Evolutionary conservation across 495 filamentous ascomycete genomes (phyloP).

Genomic region (Penicillium tannophilum): DNA sequence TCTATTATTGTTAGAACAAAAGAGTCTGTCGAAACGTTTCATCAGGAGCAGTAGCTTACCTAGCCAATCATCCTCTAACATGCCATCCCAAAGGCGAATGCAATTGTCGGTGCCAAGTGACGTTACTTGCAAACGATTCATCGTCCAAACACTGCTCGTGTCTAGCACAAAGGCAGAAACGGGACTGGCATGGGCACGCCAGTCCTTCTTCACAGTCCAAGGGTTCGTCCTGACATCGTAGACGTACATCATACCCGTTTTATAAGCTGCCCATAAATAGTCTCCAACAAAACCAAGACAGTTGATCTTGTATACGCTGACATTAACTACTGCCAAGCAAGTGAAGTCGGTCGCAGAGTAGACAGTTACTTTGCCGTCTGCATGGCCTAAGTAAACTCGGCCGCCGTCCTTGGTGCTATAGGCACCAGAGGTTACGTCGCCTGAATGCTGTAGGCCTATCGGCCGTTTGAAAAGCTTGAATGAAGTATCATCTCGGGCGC

Average conservation of each 20-base stretch:
- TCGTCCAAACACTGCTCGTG: constrained; percentile 79
- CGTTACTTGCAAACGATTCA: constrained; percentile 84
- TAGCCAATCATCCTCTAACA: constrained; percentile 91
- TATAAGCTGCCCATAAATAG: constrained; percentile 91
- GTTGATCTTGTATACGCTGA: constrained; percentile 95
- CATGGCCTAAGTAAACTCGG: constrained; percentile 86
- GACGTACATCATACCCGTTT: constrained; percentile 92
- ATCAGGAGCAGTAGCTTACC: constrained; percentile 46
- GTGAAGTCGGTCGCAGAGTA: constrained; percentile 76
- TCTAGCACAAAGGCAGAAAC: constrained; percentile 78
- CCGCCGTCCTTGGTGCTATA: constrained; percentile 73
- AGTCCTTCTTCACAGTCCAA: constrained; percentile 91
- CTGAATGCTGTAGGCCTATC: constrained; percentile 64
- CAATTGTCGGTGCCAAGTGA: constrained; percentile 86
- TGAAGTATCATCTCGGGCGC: constrained; percentile 61
- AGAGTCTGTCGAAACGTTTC: neutral
- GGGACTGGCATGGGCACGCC: constrained; percentile 84
- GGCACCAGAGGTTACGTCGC: constrained; percentile 87
- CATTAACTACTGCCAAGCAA: constrained; percentile 75
- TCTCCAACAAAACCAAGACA: constrained; percentile 79
- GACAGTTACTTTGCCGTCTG: constrained; percentile 90
- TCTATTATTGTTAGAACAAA: constrained; percentile 53
- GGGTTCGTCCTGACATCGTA: constrained; percentile 82
- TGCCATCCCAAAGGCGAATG: constrained; percentile 88
- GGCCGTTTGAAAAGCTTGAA: constrained; percentile 74